phyloP scores from a whole-genome alignment of 2,329 filamentous ascomycete genomes.

The Mycocentrospora acerina region DNA sequence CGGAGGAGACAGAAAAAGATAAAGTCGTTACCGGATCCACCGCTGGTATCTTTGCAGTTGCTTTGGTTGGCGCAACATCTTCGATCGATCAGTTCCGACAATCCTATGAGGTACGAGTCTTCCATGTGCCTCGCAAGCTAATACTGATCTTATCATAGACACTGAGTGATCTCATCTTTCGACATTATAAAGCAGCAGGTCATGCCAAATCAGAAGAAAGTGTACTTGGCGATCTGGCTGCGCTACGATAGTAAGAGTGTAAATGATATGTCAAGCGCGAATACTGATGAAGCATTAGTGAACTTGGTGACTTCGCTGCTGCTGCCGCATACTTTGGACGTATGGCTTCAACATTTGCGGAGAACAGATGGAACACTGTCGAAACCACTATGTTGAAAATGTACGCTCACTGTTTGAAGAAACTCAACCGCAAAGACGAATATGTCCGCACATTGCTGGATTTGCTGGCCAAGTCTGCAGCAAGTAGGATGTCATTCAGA shows the following conservation, averaged over 20 bases:
- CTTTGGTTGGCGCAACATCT: slow-evolving; percentile 35
- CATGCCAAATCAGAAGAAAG: slow-evolving; percentile 76
- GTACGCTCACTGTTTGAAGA: slow-evolving; percentile 79
- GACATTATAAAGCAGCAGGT: slow-evolving; percentile 78
- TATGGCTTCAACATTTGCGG: slow-evolving; percentile 71
- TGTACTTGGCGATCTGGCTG: slow-evolving; percentile 79
- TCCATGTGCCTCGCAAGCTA: neutral
- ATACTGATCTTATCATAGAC: slow-evolving; percentile 63
- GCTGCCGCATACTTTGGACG: slow-evolving; percentile 78
- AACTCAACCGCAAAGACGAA: slow-evolving; percentile 74
- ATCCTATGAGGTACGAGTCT: slow-evolving; percentile 41
- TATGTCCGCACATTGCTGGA: slow-evolving; percentile 76
- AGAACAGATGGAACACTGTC: slow-evolving; percentile 74
- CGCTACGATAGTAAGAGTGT: slow-evolving; percentile 66
- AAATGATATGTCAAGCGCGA: neutral
- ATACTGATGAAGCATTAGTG: slow-evolving; percentile 31
- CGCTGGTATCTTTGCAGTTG: slow-evolving; percentile 30
- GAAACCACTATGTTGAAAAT: slow-evolving; percentile 84
- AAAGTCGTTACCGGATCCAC: slow-evolving; percentile 13
- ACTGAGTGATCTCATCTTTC: slow-evolving; percentile 80
- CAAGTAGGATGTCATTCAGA: slow-evolving; percentile 32
- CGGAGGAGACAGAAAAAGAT: slow-evolving; percentile 11
- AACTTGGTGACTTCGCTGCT: slow-evolving; percentile 69
- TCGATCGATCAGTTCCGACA: slow-evolving; percentile 44
- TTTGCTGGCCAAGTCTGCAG: slow-evolving; percentile 67